Conservation (phyloP, 2,329 filamentous ascomycete genomes). For the Cercospora berteroae region DNA sequence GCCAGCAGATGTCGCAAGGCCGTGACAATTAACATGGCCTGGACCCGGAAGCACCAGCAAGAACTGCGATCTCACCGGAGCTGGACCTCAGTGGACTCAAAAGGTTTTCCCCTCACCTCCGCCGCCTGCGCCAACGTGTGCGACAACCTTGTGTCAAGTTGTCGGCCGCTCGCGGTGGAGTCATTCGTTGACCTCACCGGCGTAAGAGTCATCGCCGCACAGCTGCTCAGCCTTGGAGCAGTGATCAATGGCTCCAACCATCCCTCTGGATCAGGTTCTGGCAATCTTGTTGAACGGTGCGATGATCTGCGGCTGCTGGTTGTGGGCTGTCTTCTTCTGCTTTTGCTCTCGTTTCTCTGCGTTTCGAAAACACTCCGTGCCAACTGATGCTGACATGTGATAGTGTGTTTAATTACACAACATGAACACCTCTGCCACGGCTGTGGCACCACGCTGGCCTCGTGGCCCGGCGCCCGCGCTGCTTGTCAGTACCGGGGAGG, state of each 20-base stretch:
- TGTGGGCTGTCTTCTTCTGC: background rate
- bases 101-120: background rate
- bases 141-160: background rate
- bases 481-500: background rate
- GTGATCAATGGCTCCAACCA: background rate
- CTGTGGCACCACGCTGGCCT: background rate
- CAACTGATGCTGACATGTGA: background rate
- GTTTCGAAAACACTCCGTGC: background rate
- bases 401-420: background rate
- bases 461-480: background rate
- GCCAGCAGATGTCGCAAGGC: conserved; percentile 1
- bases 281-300: background rate
- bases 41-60: background rate
- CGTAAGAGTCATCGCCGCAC: background rate
- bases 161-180: background rate
- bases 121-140: background rate
- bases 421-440: background rate
- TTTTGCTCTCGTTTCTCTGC: background rate
- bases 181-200: background rate
- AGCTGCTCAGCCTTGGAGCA: background rate
- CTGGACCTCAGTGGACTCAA: background rate
- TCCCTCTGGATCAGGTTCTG: background rate
- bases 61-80: background rate
- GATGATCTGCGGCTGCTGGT: background rate
- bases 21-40: background rate